These are phyloP conservation scores for Gyromitra esculenta DNA, from an alignment of 2,329 filamentous ascomycete genomes.

Conservation along the genomic window DNA sequence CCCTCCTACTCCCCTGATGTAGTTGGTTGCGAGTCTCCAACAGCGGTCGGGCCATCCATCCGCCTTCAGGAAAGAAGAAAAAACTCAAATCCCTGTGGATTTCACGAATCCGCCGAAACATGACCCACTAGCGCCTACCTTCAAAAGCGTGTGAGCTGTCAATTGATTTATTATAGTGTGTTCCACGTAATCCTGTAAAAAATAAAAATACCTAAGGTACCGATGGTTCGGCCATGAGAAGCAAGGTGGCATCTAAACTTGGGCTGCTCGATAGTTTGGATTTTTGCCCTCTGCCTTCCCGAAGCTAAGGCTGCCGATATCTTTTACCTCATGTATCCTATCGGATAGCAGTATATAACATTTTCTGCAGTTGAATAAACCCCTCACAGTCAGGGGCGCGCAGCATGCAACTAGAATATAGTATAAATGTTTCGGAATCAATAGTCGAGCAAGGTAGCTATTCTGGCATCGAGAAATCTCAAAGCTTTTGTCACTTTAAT, in stretches of 20 bases:
- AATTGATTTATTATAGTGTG: constrained; percentile 41
- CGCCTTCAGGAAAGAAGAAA: constrained; percentile 44
- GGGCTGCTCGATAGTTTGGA: constrained; percentile 32
- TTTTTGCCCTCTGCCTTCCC: constrained; percentile 27
- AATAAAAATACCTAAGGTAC: constrained; percentile 16
- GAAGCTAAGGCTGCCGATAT: constrained; percentile 23
- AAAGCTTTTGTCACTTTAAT: constrained; percentile 18
- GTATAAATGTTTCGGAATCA: constrained; percentile 45
- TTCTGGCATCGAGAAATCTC: constrained; percentile 24
- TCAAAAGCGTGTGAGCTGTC: constrained; percentile 44
- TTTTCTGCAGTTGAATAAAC: constrained; percentile 40
- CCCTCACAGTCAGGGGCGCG: constrained; percentile 46
- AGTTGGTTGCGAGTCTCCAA: constrained; percentile 39
- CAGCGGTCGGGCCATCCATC: constrained; percentile 39
- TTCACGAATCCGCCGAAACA: constrained; percentile 40
- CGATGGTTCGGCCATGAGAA: constrained; percentile 15
- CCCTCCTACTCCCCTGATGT: neutral
- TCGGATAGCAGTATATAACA: constrained; percentile 39
- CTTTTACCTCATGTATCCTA: constrained; percentile 36
- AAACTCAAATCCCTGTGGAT: constrained; percentile 48
- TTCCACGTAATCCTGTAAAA: constrained; percentile 42
- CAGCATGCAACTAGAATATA: constrained; percentile 43
- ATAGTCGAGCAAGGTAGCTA: constrained; percentile 38
- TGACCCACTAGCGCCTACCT: constrained; percentile 36
- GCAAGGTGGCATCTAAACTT: constrained; percentile 33